These are phyloP conservation scores for Neltuma alba DNA, from an alignment of 306 rosid species.

Conservation along the genomic window DNA sequence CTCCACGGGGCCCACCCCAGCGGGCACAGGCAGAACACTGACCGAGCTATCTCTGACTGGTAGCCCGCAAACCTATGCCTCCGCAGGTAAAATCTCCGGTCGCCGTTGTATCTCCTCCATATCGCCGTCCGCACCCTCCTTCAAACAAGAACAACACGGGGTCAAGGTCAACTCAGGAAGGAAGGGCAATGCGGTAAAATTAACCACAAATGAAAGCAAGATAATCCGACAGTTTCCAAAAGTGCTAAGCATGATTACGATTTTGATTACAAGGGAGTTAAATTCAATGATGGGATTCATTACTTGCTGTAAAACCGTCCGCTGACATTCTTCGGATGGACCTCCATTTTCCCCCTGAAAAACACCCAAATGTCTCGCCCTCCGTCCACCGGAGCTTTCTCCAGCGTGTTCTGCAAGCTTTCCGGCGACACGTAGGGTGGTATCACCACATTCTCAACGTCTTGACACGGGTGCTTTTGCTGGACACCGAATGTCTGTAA, in stretches of 20 bases:
- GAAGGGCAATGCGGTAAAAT: slow-evolving; percentile 37
- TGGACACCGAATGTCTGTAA: slow-evolving; percentile 87
- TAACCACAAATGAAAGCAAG: background rate
- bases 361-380: slow-evolving; percentile 83
- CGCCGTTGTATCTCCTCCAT: slow-evolving; percentile 71
- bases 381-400: slow-evolving; percentile 47
- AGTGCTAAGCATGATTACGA: slow-evolving; percentile 12
- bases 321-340: slow-evolving; percentile 90
- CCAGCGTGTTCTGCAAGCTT: slow-evolving; percentile 43
- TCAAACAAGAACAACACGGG: background rate
- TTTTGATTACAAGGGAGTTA: slow-evolving; percentile 18
- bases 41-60: slow-evolving; percentile 86
- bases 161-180: background rate
- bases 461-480: slow-evolving; percentile 78
- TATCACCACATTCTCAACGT: slow-evolving; percentile 82
- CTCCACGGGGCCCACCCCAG: slow-evolving; percentile 99
- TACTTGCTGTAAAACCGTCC: slow-evolving; percentile 98
- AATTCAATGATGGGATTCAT: slow-evolving; percentile 7
- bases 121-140: slow-evolving; percentile 82
- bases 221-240: background rate
- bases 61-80: slow-evolving; percentile 83
- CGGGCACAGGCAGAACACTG: slow-evolving; percentile 82
- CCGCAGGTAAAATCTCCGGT: slow-evolving; percentile 70
- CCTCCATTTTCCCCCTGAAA: slow-evolving; percentile 97
- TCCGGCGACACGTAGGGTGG: slow-evolving; percentile 86